Conservation (phyloP, 306 rosid species). For the Hippophae tibetana region DNA sequence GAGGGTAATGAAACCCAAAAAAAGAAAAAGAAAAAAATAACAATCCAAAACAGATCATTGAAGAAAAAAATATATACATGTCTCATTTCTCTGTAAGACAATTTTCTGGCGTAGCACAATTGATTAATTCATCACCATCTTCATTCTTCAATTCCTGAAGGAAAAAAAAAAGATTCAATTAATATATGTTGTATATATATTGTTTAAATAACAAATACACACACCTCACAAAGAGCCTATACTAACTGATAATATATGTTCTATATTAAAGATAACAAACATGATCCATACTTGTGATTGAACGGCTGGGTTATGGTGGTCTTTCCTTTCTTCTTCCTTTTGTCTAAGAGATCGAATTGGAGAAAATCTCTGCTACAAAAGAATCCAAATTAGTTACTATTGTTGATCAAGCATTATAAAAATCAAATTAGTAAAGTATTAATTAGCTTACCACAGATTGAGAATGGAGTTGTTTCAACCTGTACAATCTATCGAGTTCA, state of each 20-base stretch:
- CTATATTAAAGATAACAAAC: neutral
- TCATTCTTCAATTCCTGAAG: constrained; percentile 26
- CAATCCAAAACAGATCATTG: neutral
- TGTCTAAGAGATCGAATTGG: constrained; percentile 74
- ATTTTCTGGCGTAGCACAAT: constrained; percentile 43
- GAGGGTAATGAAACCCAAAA: neutral
- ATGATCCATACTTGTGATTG: neutral
- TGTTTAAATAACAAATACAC: too few relatives aligned
- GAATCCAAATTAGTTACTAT: neutral
- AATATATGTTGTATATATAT: too few relatives aligned
- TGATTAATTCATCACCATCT: constrained; percentile 35
- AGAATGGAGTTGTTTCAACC: constrained; percentile 68
- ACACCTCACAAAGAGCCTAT: too few relatives aligned
- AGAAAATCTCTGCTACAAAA: constrained; percentile 50
- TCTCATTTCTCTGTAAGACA: constrained; percentile 14
- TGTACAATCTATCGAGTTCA: constrained; percentile 71
- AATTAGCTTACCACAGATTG: constrained; percentile 44
- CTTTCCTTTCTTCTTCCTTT: constrained; percentile 50
- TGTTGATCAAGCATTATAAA: neutral
- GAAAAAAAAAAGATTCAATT: too few relatives aligned
- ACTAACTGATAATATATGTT: too few relatives aligned
- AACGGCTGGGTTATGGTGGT: constrained; percentile 31
- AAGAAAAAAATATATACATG: neutral
- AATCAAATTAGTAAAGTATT: neutral
- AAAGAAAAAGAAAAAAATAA: neutral